Base-by-base conservation (phyloP, 2,329 filamentous ascomycete species). In the Zymoseptoria pseudotritici region DNA sequence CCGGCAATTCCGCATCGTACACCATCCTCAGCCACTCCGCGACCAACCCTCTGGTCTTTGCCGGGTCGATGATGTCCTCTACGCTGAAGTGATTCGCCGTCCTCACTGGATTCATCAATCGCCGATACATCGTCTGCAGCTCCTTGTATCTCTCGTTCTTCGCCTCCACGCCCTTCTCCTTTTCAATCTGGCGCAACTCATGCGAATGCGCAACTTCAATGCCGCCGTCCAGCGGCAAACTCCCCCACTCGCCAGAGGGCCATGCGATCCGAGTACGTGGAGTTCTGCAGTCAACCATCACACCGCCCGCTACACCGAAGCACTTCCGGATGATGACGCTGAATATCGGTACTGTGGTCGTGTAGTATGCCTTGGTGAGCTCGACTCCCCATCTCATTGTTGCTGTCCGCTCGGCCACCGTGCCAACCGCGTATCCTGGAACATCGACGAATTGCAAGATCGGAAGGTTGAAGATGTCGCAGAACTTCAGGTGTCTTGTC, bases 381-480 rank as follows among this genome's bases (percentile, higher is more conserved):
- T 83, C 80, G 3, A 87, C 78, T 0, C 85, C 85, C 74, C 84
- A 84, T 56, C 83, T 78, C 85, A 87, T 87, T 0, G 84, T 86
- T 11, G 83, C 84, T 4, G 78, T 81, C 13, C 83, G 77, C 70
- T 87, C 85, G 2, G 85, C 84, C 0, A 82, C 77, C 0, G 84
- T 86, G 0, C 85, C 85, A 51, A 87, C 83, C 0, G 84, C 83
- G 63, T 86, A 87, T 1, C 85, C 82, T 3, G 82, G 84, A 2
- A 85, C 76, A 68, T 87, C 84, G 4, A 87, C 77, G 63, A 87
- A 86, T 67, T 87, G 85, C 7, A 87, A 60, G 3, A 86, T 74
- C 0, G 85, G 85, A 2, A 87, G 73, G 62, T 87, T 87, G 76
- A 87, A 86, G 51, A 86, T 78, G 66, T 87, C 85, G 62, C 83